Evolutionary conservation across 352 stramenopile species (phyloP), one percentile per base, ranked within the genome.

Genomic region (Peronosclerospora sorghi): DNA sequence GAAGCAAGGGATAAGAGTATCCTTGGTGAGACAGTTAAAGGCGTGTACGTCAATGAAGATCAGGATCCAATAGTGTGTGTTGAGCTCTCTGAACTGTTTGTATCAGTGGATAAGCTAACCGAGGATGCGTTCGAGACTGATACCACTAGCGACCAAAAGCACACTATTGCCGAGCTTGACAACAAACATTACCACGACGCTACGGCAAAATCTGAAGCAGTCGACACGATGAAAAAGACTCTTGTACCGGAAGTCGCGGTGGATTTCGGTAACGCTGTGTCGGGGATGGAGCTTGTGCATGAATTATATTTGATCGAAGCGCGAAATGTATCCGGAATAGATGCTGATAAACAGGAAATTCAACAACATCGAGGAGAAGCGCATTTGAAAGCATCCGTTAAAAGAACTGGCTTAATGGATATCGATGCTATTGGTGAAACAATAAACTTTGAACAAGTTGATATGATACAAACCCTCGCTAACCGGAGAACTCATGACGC

Each of bases 241-340:
- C 21, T 32, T 34, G 10, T 48, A 13, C 43, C 40, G 7, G 44
- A 63, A 57, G 44, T 55, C 5, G 20, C 45, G 17, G n/a, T 49
- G 27, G 52, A 48, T 0, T 17, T 54, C 14, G 21, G 32, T 8
- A 35, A 43, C 21, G 23, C 17, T 35, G 21, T 43, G 19, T 2
- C 59, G 24, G 43, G 58, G 18, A 6, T 54, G 13, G 50, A 73
- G 8, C 35, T 62, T 35, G 13, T 47, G 5, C 23, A 58, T 5
- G 14, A 55, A n/a, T 30, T 34, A 18, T 36, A 54, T 14, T 8
- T 51, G 5, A 21, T 39, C 5, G 24, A 34, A 5, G 7, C 17
- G 17, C 18, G 36, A 14, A 56, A 64, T 15, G 0, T 48, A 6
- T 62, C 53, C 19, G 32, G 38, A 43, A 24, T 9, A 23, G 46